phyloP scores from a whole-genome alignment of 2,329 filamentous ascomycete species.

The Botrytis deweyae region DNA sequence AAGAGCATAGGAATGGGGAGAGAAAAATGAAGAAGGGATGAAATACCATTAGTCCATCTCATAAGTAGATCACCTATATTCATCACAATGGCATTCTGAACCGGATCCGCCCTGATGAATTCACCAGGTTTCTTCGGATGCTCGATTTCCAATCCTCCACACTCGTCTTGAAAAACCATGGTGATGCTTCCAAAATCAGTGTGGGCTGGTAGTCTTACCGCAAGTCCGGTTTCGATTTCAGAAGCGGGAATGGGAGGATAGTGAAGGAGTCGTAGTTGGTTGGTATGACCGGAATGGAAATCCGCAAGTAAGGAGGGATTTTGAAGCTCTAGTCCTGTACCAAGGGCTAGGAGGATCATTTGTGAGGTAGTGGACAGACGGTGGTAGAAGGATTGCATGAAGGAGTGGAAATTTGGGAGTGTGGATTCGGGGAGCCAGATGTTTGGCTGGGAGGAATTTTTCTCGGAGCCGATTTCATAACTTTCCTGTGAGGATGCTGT shows the following conservation, averaged over 20 bases:
- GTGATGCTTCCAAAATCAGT: constrained; percentile 53
- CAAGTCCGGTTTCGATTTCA: constrained; percentile 43
- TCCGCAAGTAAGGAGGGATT: constrained; percentile 47
- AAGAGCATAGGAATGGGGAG: neutral
- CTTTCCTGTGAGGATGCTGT: constrained; percentile 44
- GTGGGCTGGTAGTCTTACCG: constrained; percentile 51
- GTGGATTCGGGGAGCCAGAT: constrained; percentile 49
- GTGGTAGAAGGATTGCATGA: constrained; percentile 52
- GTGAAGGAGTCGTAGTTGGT: constrained; percentile 60
- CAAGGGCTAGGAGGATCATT: constrained; percentile 48
- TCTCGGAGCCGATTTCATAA: constrained; percentile 52
- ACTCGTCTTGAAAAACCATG: constrained; percentile 53
- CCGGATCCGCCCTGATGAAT: constrained; percentile 44
- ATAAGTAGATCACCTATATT: constrained; percentile 52
- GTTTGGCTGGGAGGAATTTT: constrained; percentile 47
- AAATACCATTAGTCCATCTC: constrained; percentile 50
- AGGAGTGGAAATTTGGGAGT: constrained; percentile 48
- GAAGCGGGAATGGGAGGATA: constrained; percentile 52
- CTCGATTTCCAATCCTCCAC: constrained; percentile 51
- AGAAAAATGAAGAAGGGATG: neutral
- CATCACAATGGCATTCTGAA: constrained; percentile 47
- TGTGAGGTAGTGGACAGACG: constrained; percentile 45
- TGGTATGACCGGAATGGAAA: constrained; percentile 55
- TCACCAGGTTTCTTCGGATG: constrained; percentile 42
- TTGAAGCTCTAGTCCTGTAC: constrained; percentile 48